Evolutionary conservation across 1,139 yeast species (phyloP).

Genomic region (Suhomyces bolitotheri): DNA sequence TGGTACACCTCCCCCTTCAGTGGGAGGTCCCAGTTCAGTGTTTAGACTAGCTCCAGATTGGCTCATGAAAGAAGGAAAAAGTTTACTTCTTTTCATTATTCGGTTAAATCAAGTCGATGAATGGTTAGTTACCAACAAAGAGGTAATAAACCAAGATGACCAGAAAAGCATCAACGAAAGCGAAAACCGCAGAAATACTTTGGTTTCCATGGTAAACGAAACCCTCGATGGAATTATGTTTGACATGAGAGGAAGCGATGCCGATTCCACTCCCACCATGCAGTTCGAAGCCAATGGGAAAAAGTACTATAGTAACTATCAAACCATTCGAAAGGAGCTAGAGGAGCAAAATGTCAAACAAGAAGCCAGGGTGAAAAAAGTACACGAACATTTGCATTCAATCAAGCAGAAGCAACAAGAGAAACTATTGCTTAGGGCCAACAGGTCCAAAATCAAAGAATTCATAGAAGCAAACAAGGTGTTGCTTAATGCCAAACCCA

Average conservation of each 20-base stretch:
- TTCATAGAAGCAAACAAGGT: conserved; percentile 16
- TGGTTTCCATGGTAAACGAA: conserved; percentile 34
- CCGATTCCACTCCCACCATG: conserved; percentile 15
- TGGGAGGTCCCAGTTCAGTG: conserved; percentile 1
- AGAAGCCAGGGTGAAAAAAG: conserved; percentile 17
- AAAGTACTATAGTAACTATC: conserved; percentile 29
- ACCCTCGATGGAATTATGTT: conserved; percentile 27
- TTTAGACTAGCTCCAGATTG: conserved; percentile 20
- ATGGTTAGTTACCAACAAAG: neutral
- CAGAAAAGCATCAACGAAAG: conserved; percentile 16
- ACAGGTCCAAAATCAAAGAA: conserved; percentile 5
- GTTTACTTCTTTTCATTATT: conserved; percentile 23
- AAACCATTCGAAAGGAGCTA: conserved; percentile 28
- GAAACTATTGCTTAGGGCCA: conserved; percentile 6
- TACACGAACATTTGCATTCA: conserved; percentile 10
- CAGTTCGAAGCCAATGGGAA: conserved; percentile 21
- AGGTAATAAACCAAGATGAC: conserved; percentile 9
- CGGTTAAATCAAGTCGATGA: conserved; percentile 17
- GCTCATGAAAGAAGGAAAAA: conserved; percentile 25
- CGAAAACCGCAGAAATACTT: conserved; percentile 28
- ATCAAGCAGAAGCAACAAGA: conserved; percentile 2
- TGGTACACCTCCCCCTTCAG: conserved; percentile 10
- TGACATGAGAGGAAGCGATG: conserved; percentile 18
- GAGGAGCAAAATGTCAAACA: conserved; percentile 34
- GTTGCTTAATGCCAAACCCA: conserved; percentile 20